Base-by-base conservation (phyloP, 129 eudicot genomes). In the Centella asiatica region DNA sequence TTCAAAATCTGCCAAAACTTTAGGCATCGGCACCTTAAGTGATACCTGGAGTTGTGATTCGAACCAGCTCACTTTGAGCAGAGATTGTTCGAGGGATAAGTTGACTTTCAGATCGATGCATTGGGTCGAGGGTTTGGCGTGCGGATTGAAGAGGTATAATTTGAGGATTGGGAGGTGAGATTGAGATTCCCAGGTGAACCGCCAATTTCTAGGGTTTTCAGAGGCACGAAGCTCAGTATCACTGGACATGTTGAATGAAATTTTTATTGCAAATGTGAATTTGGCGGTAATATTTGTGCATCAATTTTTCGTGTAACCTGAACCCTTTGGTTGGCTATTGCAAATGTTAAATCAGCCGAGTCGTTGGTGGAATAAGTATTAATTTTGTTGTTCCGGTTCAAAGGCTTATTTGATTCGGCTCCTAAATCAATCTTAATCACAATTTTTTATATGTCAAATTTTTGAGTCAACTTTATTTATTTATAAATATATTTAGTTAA, bases 161-260 rank as follows among this genome's bases (percentile, higher is more conserved):
- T 83, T 78, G 70, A 92, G 76, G 42, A 78, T 37, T 2, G 99
- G 75, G 49, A 83, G 37, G 69, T 92, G 96, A n/a, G 96, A 84
- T 68, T 87, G 95, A 12, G 96, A 81, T 70, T 92, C 99, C 88
- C 94, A 92, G 8, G 88, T 77, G 85, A 66, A 87, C 24, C 85
- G 76, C 97, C 97, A 90, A 37, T 75, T 64, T 67, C 70, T 83
- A 86, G 95, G 90, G 87, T 78, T 81, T 84, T 13, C 64, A 26
- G 56, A 36, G 74, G 76, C 69, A 68, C 72, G 55, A 51, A 49
- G 70, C 22, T 71, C 68, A 46, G 54, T 52, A 24, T 65, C 69
- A 57, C 54, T 67, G 60, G 47, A 18, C 45, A 33, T 67, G 64
- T 34, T 12, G 34, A 20, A 40, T 50, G 18, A 49, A 65, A 65